Conservation (phyloP, 441 rosid species). For the Jatropha podagrica region DNA sequence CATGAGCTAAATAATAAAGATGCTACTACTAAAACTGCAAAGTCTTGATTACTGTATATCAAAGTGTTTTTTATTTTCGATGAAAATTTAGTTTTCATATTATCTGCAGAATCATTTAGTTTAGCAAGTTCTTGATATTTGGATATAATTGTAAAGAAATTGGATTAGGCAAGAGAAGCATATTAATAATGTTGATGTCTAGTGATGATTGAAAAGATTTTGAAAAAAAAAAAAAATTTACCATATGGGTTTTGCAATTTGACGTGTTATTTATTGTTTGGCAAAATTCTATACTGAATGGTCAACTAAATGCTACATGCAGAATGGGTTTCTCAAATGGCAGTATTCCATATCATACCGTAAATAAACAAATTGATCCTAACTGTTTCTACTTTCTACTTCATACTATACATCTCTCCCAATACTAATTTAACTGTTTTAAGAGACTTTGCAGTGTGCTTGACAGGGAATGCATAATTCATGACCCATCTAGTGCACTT, state of each 20-base stretch:
- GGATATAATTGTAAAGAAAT: background rate
- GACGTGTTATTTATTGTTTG: background rate
- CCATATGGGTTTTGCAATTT: background rate
- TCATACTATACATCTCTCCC: background rate
- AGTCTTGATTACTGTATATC: background rate
- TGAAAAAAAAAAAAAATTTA: background rate
- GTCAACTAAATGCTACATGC: background rate
- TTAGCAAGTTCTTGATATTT: background rate
- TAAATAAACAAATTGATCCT: background rate
- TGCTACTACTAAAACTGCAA: background rate
- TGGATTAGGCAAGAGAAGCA: background rate
- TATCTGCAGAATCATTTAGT: background rate
- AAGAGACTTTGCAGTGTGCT: conserved; percentile 17
- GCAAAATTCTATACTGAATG: background rate
- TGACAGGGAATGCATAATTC: background rate
- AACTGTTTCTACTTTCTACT: background rate
- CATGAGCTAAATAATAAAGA: background rate
- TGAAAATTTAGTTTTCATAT: background rate
- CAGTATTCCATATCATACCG: background rate
- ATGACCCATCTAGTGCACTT: background rate
- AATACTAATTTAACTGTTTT: background rate
- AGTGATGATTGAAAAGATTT: background rate
- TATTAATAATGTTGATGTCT: too few relatives aligned
- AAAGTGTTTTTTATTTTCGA: too few relatives aligned
- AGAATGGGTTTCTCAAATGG: background rate